Base-by-base conservation (phyloP, 192 early-diverging fungal species). In the Entomortierella parvispora region DNA sequence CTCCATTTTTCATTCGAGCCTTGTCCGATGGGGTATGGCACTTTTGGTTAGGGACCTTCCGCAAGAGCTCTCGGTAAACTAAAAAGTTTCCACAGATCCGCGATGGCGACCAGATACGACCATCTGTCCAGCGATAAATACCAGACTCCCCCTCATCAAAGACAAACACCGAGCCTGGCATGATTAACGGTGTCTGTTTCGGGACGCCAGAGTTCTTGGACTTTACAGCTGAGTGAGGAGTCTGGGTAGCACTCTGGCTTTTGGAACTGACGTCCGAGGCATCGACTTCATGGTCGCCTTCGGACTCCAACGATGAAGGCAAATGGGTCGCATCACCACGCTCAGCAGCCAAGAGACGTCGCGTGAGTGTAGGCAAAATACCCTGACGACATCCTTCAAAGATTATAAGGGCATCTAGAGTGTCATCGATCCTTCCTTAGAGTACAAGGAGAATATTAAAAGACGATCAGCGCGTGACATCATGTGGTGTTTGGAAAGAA, bases 91-190 rank as follows among this genome's bases (percentile, higher is more conserved):
- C 81, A 22, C 48, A 56, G 18, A 82, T 78, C 10, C 76, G 59
- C 11, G 75, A 79, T 3, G 81, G 81, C 0, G 81, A 79, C 81
- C 81, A 82, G 48, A 62, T 65, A 23, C 58, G 65, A 12, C 81
- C 81, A 43, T 82, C 81, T 1, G 81, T 82, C 81, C 81, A 82
- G 20, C 81, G 75, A 43, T 60, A 61, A 26, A 82, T 82, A 2
- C 76, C 63, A 1, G 81, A 66, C 43, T 69, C 69, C 12, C n/a
- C n/a, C 33, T 82, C 81, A 26, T 78, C 81, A 54, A 71, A 82
- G n/a, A 82, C 81, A 53, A 72, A 82, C 0, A 76, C 76, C 10
- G 62, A 65, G 20, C 62, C 68, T 1, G 64, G 59, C 10, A 25
- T 43, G 44, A 63, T 77, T 15, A 77, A 40, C 2, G 70, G 58